These are phyloP conservation scores for Zymoseptoria passerinii DNA, from an alignment of 2,329 filamentous ascomycete genomes.

Conservation along the genomic window DNA sequence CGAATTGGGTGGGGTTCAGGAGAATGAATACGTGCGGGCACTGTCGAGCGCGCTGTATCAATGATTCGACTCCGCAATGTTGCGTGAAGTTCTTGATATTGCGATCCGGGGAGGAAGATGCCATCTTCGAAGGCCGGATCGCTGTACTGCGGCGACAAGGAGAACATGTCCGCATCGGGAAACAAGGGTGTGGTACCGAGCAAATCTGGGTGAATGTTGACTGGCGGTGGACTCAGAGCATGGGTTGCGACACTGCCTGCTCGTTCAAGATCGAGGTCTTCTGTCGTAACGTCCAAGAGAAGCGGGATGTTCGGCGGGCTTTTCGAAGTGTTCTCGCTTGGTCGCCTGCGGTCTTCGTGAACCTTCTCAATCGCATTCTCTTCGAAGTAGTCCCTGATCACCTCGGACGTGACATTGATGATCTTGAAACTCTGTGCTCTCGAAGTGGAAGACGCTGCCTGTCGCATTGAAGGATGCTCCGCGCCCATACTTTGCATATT, in stretches of 20 bases:
- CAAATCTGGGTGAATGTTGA: neutral
- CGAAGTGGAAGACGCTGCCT: conserved; percentile 9
- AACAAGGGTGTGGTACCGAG: neutral
- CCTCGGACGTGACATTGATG: conserved; percentile 26
- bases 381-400: conserved; percentile 25
- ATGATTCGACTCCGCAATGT: conserved; percentile 25
- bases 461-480: conserved; percentile 27
- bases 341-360: conserved; percentile 2
- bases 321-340: neutral
- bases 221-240: neutral
- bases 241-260: neutral
- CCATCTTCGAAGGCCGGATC: conserved; percentile 25
- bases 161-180: conserved; percentile 1
- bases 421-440: conserved; percentile 18
- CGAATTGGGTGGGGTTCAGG: conserved; percentile 13
- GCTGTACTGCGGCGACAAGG: conserved; percentile 22
- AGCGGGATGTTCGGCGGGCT: neutral
- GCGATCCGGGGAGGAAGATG: conserved; percentile 27
- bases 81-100: conserved; percentile 27
- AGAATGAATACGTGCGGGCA: conserved; percentile 19
- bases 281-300: neutral
- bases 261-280: neutral
- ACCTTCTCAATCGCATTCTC: conserved; percentile 13
- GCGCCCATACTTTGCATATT: conserved; percentile 22
- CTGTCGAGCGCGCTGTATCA: conserved; percentile 26